Conservation (phyloP, 345 rosid species). For the Eucalyptus sp. region DNA sequence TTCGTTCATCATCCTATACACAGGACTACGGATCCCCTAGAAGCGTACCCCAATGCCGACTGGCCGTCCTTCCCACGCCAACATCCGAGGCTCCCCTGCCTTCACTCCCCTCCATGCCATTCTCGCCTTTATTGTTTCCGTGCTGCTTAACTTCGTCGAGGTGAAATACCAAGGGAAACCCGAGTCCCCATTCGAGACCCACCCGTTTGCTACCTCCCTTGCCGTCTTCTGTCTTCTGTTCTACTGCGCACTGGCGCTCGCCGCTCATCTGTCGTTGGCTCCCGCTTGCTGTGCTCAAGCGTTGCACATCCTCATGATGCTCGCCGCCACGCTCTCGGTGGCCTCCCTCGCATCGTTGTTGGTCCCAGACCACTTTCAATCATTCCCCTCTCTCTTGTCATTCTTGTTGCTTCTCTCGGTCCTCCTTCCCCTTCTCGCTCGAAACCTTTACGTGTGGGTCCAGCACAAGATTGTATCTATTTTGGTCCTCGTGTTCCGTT, state of each 20-base stretch:
- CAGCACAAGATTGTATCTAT: no score
- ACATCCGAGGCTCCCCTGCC: fast-evolving
- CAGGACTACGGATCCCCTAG: fast-evolving
- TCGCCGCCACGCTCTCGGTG: fast-evolving
- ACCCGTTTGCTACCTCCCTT: no score
- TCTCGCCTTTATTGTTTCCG: fast-evolving
- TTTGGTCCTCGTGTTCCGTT: no score
- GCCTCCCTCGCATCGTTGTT: fast-evolving
- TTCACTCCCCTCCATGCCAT: fast-evolving
- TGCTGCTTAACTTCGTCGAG: fast-evolving
- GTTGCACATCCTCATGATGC: no score
- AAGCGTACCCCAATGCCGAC: fast-evolving
- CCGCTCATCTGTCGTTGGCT: no score
- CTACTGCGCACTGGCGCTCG: no score
- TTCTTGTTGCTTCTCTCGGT: no score
- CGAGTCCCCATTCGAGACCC: no score
- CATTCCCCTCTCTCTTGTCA: fast-evolving
- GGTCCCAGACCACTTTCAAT: no score
- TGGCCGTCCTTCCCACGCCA: fast-evolving
- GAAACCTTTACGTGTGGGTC: no score
- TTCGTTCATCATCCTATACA: fast-evolving
- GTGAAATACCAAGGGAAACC: no score
- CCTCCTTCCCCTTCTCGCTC: fast-evolving
- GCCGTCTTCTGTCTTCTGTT: no score
- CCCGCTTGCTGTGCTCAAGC: fast-evolving